Percentiles rank a stretch among this genome's conserved stretches.
Conservation (phyloP, 1,139 yeast genomes). For the Groenewaldozyma auringiensis region DNA sequence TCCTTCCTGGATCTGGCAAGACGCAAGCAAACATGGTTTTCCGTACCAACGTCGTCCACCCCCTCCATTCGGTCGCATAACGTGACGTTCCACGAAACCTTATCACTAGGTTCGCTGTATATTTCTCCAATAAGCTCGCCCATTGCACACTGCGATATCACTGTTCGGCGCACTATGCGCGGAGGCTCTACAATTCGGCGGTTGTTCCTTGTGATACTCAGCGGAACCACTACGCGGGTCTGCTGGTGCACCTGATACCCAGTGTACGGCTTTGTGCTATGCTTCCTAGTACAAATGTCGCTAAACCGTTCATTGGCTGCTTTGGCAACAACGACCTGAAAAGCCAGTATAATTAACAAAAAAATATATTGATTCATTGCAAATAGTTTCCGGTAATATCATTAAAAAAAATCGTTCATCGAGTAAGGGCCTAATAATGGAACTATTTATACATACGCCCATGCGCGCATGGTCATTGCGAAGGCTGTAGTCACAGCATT, state of each 20-base stretch:
- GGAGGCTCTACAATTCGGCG: not conserved
- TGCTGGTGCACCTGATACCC: not conserved
- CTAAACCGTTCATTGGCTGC: too few species aligned
- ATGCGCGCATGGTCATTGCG: too few species aligned
- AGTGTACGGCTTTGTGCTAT: not conserved
- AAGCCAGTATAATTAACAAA: too few species aligned
- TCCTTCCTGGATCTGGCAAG: not conserved
- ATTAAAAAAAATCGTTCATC: too few species aligned
- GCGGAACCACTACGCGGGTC: not conserved
- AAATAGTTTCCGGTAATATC: too few species aligned
- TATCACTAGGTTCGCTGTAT: not conserved
- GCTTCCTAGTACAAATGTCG: not conserved
- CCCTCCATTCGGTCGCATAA: too few species aligned
- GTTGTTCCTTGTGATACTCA: not conserved
- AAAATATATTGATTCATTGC: too few species aligned
- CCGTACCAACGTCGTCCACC: too few species aligned
- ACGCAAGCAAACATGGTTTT: slow-evolving; percentile 1
- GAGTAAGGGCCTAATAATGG: too few species aligned
- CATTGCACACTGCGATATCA: not conserved
- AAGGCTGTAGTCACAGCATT: too few species aligned
- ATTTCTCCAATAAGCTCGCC: not conserved
- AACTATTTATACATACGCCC: too few species aligned
- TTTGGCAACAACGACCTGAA: too few species aligned
- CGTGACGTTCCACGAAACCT: not conserved
- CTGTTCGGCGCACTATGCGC: not conserved